Evolutionary conservation across 495 filamentous ascomycete genomes (phyloP).

Genomic region (Parathielavia hyrcaniae): DNA sequence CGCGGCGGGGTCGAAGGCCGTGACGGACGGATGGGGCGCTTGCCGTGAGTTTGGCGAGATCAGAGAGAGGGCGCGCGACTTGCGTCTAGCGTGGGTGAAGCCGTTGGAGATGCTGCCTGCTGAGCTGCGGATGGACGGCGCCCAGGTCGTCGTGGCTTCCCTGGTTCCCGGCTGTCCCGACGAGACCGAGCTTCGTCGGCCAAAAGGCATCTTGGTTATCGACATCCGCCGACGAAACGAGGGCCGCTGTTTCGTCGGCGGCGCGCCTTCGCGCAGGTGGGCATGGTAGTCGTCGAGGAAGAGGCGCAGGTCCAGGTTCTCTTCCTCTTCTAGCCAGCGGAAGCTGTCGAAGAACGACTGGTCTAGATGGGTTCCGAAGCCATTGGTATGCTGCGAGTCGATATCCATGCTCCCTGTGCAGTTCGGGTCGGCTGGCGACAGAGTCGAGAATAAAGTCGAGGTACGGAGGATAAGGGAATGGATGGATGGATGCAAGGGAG

Average conservation of each 20-base stretch:
- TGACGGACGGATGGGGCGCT: conserved; percentile 43
- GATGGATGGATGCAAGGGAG: too few relatives aligned
- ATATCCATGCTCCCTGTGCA: conserved; percentile 26
- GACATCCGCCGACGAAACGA: conserved; percentile 51
- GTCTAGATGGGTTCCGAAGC: conserved; percentile 30
- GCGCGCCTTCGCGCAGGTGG: conserved; percentile 40
- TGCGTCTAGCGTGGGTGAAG: conserved; percentile 37
- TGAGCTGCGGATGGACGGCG: conserved; percentile 34
- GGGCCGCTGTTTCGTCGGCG: conserved; percentile 38
- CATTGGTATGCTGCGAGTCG: conserved; percentile 33
- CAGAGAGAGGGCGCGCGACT: conserved; percentile 45
- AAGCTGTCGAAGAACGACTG: conserved; percentile 59
- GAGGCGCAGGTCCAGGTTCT: conserved; percentile 64
- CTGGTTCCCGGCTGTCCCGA: conserved; percentile 40
- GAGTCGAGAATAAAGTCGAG: too few relatives aligned
- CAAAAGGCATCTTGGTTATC: conserved; percentile 50
- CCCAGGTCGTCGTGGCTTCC: conserved; percentile 30
- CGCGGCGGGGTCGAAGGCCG: conserved; percentile 63
- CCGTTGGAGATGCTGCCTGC: conserved; percentile 22
- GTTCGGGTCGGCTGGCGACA: too few relatives aligned
- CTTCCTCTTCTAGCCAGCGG: conserved; percentile 74
- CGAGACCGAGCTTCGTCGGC: conserved; percentile 42
- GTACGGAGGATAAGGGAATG: too few relatives aligned
- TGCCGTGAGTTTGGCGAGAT: conserved; percentile 39
- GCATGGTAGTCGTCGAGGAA: conserved; percentile 50